Evolutionary conservation across 139 green algal species (phyloP).

Genomic region (Coelastrella sp.): DNA sequence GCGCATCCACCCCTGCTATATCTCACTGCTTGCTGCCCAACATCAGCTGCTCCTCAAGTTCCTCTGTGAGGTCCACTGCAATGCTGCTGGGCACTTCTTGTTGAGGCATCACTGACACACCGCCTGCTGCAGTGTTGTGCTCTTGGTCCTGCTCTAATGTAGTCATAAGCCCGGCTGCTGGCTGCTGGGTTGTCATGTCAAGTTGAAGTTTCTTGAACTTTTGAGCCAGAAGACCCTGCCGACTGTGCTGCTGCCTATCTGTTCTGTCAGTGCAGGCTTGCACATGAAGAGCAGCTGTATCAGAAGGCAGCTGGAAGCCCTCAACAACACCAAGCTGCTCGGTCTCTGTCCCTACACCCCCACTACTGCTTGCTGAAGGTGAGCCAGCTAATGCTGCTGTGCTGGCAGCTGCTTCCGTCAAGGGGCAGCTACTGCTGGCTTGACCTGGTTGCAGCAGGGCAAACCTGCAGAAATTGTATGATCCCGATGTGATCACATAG

Average conservation of each 20-base stretch:
- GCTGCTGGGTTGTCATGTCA: too few species aligned
- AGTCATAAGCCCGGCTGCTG: too few species aligned
- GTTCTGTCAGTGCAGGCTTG: neutral
- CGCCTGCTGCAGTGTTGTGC: neutral
- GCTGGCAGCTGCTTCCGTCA: neutral
- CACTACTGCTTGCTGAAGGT: neutral
- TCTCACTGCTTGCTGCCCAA: neutral
- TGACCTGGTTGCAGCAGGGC: conserved; percentile 29
- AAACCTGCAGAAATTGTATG: conserved; percentile 42
- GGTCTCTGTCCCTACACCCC: too few species aligned
- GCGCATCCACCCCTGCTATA: too few species aligned
- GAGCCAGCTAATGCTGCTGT: neutral
- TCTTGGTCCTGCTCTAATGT: neutral
- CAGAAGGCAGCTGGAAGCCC: neutral
- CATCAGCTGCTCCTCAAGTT: conserved; percentile 22
- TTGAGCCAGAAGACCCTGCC: too few species aligned
- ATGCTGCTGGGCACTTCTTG: too few species aligned
- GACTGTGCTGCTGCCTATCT: neutral
- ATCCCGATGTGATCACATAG: neutral
- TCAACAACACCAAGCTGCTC: too few species aligned
- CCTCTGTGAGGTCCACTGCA: conserved; percentile 37
- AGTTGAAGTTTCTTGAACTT: too few species aligned
- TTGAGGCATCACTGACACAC: neutral
- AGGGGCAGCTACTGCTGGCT: conserved; percentile 23
- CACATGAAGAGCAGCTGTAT: neutral